Evolutionary conservation across 805 yeast genomes (phyloP), one percentile per base, ranked within the genome.

Genomic region (Candida berthetii): DNA sequence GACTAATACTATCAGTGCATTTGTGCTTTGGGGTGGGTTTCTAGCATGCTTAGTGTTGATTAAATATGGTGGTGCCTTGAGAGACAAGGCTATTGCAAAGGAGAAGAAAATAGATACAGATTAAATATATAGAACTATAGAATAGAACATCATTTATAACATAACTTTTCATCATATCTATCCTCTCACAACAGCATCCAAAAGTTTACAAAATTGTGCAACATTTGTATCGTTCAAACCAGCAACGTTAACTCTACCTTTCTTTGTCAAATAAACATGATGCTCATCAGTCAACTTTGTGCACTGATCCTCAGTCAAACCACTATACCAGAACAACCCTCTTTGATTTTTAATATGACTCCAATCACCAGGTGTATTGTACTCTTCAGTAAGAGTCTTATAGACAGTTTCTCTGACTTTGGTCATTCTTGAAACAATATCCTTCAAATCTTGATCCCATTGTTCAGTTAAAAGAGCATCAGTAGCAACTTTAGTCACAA

Each of bases 301-400:
- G 43, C 82, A 87, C 66, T 85, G 90, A 43, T 73, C 78, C 37
- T 75, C 67, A 33, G 64, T 55, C 53, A 85, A 71, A 13, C 93
- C 95, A 37, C 93, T 85, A 70, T 74, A 85, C 53, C 86, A 82
- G 66, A 85, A 85, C 93, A 85, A 85, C 52, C 95, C 95, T 55
- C 85, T 78, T 66, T 85, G 95, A 58, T 78, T 72, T 43, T 81
- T 71, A 58, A 85, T 73, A 58, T 85, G 95, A 49, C 80, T 82
- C 95, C 95, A 85, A 66, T 78, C 72, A 54, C 79, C 75, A 60
- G 64, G 71, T 58, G 79, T 68, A 58, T 71, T 80, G 4, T 22
- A 33, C 45, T 64, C 68, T 49, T 43, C 60, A 68, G 69, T 82
- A 54, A 85, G 74, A 49, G 74, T 72, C 45, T 74, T 68, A 62